These are phyloP conservation scores for Phytophthora aleatoria DNA, from an alignment of 352 stramenopile species.

Conservation along the genomic window DNA sequence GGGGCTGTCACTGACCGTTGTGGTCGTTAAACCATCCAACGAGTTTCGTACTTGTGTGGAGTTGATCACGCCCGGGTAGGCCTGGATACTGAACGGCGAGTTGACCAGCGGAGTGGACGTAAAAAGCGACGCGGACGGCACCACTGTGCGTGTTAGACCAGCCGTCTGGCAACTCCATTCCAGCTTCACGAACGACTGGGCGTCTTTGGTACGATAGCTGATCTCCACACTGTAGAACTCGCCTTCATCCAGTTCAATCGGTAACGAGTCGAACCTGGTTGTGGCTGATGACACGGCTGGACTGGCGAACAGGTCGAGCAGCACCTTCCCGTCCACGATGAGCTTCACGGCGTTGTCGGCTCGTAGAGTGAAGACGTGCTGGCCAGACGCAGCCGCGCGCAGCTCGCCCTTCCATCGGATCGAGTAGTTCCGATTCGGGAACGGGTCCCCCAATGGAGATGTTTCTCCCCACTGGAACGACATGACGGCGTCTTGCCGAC, in stretches of 20 bases:
- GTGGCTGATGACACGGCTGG: constrained; percentile 30
- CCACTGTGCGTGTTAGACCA: constrained; percentile 27
- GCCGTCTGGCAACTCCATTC: constrained; percentile 68
- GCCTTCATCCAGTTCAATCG: constrained; percentile 31
- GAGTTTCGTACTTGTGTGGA: constrained; percentile 58
- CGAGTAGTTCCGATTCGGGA: constrained; percentile 80
- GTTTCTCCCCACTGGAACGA: constrained; percentile 88
- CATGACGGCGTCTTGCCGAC: constrained; percentile 73
- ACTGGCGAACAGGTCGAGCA: constrained; percentile 54
- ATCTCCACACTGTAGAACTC: constrained; percentile 84
- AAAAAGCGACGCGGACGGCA: constrained; percentile 41
- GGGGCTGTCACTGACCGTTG: constrained; percentile 23
- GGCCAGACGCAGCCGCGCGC: constrained; percentile 46
- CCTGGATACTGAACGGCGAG: constrained; percentile 63
- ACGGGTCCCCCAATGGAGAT: constrained; percentile 64
- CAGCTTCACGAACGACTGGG: constrained; percentile 84
- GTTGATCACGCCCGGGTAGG: constrained; percentile 82
- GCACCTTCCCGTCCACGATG: constrained; percentile 64
- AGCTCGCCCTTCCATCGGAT: constrained; percentile 74
- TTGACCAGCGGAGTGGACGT: constrained; percentile 43
- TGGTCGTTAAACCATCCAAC: constrained; percentile 58
- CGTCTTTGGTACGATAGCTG: constrained; percentile 82
- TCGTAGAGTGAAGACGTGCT: constrained; percentile 79
- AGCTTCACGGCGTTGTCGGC: constrained; percentile 85
- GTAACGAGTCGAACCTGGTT: constrained; percentile 25